A percentile compares a stretch with the other conserved stretches of the same genome.
phyloP scores from a whole-genome alignment of 306 rosid genomes.

The Sicyos baderoa region DNA sequence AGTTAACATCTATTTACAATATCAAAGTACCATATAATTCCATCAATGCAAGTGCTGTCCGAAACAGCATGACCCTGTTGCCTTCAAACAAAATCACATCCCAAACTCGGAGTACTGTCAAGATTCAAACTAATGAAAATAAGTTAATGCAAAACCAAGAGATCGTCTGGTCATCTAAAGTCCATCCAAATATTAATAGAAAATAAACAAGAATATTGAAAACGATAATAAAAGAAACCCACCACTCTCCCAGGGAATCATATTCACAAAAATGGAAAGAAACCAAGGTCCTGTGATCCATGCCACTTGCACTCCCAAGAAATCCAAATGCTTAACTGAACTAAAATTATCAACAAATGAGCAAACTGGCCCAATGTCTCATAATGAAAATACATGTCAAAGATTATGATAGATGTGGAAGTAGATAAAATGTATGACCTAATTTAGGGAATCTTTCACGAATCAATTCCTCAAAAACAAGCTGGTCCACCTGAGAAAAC shows the following conservation, averaged over 20 bases:
- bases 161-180: background rate
- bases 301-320: slow-evolving; percentile 98
- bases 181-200: background rate
- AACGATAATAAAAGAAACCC: slow-evolving; percentile 22
- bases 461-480: slow-evolving; percentile 84
- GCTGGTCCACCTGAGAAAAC: slow-evolving; percentile 81
- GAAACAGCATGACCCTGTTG: slow-evolving; percentile 87
- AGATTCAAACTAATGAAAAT: slow-evolving; percentile 5
- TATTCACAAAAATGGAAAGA: slow-evolving; percentile 85
- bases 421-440: slow-evolving; percentile 39
- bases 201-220: background rate
- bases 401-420: slow-evolving; percentile 16
- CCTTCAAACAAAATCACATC: slow-evolving; percentile 90
- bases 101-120: slow-evolving; percentile 84
- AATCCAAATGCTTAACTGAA: slow-evolving; percentile 99
- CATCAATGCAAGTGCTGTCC: slow-evolving; percentile 87
- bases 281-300: slow-evolving; percentile 98
- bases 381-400: slow-evolving; percentile 18
- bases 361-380: slow-evolving; percentile 25
- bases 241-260: slow-evolving; percentile 99
- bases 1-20: slow-evolving; percentile 15
- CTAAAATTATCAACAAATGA: slow-evolving; percentile 41
- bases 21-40: slow-evolving; percentile 70
- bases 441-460: slow-evolving; percentile 84
- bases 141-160: background rate